Conservation (phyloP, 106 monocot species). For the Dendrobium huoshanense region DNA sequence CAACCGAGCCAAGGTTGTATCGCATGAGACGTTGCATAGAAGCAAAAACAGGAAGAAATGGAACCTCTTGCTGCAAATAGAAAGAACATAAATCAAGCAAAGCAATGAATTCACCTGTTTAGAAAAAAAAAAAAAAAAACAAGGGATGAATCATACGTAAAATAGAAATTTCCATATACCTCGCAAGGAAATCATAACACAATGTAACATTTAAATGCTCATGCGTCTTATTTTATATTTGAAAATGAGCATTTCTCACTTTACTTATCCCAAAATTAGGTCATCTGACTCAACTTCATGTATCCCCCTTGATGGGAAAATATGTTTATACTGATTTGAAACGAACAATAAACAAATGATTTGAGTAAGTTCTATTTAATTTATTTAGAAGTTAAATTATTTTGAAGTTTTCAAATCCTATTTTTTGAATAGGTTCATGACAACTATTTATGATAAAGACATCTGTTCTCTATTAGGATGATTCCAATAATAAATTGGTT, state of each 20-base stretch:
- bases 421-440: neutral
- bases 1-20: conserved; percentile 91
- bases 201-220: neutral
- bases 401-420: neutral
- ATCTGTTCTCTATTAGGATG: neutral
- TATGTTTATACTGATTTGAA: neutral
- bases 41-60: conserved; percentile 85
- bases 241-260: neutral
- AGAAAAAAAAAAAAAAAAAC: neutral
- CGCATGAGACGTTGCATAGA: conserved; percentile 76
- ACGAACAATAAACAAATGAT: too few species aligned
- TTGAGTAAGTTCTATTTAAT: too few species aligned
- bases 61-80: conserved; percentile 71
- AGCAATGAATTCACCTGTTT: neutral
- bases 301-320: neutral
- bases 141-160: neutral
- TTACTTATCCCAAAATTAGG: neutral
- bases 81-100: neutral
- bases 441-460: neutral
- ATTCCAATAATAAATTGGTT: neutral
- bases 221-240: neutral
- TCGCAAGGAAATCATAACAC: neutral
- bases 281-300: neutral
- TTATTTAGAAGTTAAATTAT: neutral
- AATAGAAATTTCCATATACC: neutral